These are phyloP conservation scores for Mycena indigotica DNA, from an alignment of 768 basidiomycete genomes.

Conservation along the genomic window DNA sequence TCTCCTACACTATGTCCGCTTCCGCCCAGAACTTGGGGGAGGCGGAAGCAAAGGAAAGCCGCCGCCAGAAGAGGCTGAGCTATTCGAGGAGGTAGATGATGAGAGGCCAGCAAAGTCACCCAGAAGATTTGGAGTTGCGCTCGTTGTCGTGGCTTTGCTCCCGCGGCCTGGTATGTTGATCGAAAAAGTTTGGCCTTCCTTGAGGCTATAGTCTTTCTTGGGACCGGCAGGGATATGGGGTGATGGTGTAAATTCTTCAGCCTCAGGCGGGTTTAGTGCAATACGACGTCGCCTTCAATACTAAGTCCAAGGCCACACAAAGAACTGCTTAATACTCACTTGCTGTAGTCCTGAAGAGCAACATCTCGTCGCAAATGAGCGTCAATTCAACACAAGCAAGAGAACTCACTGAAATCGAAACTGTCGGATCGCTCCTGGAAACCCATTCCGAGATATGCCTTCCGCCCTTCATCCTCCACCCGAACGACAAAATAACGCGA, in stretches of 20 bases:
- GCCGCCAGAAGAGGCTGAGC: slow-evolving; percentile 24
- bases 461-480: slow-evolving; percentile 84
- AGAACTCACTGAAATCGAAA: slow-evolving; percentile 84
- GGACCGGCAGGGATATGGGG: slow-evolving; percentile 75
- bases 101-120: slow-evolving; percentile 25
- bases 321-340: slow-evolving; percentile 47
- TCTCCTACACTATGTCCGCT: slow-evolving; percentile 28
- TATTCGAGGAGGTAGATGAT: slow-evolving; percentile 20
- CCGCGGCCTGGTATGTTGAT: slow-evolving; percentile 85
- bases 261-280: slow-evolving; percentile 53
- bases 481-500: slow-evolving; percentile 93
- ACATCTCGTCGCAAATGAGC: slow-evolving; percentile 78
- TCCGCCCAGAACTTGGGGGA: slow-evolving; percentile 69
- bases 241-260: slow-evolving; percentile 50
- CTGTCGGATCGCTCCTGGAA: slow-evolving; percentile 87
- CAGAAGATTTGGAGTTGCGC: slow-evolving; percentile 36
- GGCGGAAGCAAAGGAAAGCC: slow-evolving; percentile 76
- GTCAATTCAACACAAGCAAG: slow-evolving; percentile 6
- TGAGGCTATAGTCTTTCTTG: slow-evolving; percentile 91
- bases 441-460: slow-evolving; percentile 93
- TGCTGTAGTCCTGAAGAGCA: slow-evolving; percentile 83
- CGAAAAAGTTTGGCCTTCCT: slow-evolving; percentile 93
- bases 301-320: slow-evolving; percentile 11
- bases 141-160: slow-evolving; percentile 33
- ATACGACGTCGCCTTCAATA: slow-evolving; percentile 61